Evolutionary conservation across 169 alveolate species (phyloP), one percentile per base, ranked within the genome.

Genomic region (Plasmodium gallinaceum): DNA sequence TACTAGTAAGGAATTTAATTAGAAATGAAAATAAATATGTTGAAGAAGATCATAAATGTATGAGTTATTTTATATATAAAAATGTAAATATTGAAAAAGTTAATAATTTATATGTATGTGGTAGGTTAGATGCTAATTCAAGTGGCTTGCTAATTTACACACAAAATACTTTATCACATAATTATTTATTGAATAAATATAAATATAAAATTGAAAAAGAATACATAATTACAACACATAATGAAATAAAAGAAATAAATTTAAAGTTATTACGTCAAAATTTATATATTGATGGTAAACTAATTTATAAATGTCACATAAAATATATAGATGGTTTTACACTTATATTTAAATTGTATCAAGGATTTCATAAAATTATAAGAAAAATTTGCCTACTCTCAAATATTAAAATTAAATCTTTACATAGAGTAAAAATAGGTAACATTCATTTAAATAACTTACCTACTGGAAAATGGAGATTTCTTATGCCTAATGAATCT

Each of bases 401-500:
- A n/a, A 86, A 86, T 70, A 74, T 89, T 58, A 71, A 83, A 72
- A 80, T 75, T 57, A 76, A 62, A 64, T 78, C 90, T 32, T 83
- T 89, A 37, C 93, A 89, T 58, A 71, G 93, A 46, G 45, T 37
- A 48, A 42, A 88, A 43, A 74, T 89, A 18, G 93, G 93, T 6
- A 51, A 51, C 32, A 57, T 89, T 24, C 91, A 69, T 72, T 68
- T 89, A 45, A 86, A 86, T 6, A 71, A 72, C 9, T 65, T 89
- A 39, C 93, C 93, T 42, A 48, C 45, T 9, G 93, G 93, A n/a
- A 83, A 86, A 48, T 89, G 93, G 93, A 66, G 93, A 42, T 80
- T 86, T 43, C 93, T 89, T 46, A 86, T 83, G 88, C 93, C 88
- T 68, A 74, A 89, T 48, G 93, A 89, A 51, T 80, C 57, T 76